These are phyloP conservation scores for Verbascum thapsus DNA, from an alignment of 257 asterid species.

Conservation along the genomic window DNA sequence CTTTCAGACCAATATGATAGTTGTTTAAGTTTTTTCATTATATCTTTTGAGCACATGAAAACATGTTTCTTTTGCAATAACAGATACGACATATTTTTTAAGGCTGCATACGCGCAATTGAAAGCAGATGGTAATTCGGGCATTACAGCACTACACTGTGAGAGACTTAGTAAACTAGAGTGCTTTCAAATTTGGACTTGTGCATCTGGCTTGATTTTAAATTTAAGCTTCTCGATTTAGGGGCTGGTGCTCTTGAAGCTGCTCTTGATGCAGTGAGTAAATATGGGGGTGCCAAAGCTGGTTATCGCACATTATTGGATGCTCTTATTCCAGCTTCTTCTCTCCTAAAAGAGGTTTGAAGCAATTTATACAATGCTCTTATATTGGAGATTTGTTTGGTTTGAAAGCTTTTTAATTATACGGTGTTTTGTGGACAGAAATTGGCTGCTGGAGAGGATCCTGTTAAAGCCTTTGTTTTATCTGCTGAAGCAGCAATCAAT, in stretches of 20 bases:
- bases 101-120: conserved; percentile 83
- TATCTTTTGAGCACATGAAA: conserved; percentile 1
- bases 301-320: conserved; percentile 86
- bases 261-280: conserved; percentile 87
- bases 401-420: conserved; percentile 7
- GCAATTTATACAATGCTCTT: neutral
- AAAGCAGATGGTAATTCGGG: conserved; percentile 52
- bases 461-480: conserved; percentile 61
- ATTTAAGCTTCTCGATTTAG: conserved; percentile 48
- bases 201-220: no score
- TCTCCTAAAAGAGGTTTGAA: conserved; percentile 77
- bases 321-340: conserved; percentile 90
- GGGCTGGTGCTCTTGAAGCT: conserved; percentile 93
- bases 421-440: conserved; percentile 49
- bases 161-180: conserved; percentile 32
- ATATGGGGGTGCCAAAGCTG: conserved; percentile 96
- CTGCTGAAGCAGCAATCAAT: conserved; percentile 85
- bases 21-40: conserved; percentile 4
- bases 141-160: conserved; percentile 66
- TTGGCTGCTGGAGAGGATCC: conserved; percentile 82
- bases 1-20: neutral
- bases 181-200: conserved; percentile 20
- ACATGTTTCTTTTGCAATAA: conserved; percentile 17
- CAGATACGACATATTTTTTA: conserved; percentile 87
- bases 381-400: neutral